Evolutionary conservation across 2,329 filamentous ascomycete species (phyloP).

Genomic region (Fusarium subglutinans): DNA sequence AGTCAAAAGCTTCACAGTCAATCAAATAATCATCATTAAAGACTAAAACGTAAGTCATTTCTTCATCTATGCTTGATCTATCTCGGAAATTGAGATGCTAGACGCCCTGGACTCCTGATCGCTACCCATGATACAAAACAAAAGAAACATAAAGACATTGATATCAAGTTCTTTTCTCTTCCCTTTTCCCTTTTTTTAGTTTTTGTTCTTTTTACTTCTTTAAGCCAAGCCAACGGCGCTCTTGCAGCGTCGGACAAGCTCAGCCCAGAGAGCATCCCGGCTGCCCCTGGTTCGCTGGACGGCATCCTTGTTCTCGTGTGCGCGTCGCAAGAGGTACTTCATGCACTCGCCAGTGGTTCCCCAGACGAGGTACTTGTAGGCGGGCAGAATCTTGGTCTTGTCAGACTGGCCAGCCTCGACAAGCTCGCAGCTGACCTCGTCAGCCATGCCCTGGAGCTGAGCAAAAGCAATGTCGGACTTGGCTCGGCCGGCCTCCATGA

Average conservation of each 20-base stretch:
- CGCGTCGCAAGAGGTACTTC: conserved; percentile 74
- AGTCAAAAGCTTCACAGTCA: neutral
- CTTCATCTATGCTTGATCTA: conserved; percentile 42
- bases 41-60: conserved; percentile 42
- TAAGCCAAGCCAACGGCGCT: conserved; percentile 50
- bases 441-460: conserved; percentile 95
- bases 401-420: conserved; percentile 50
- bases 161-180: conserved; percentile 36
- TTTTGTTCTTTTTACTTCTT: conserved; percentile 11
- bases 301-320: conserved; percentile 78
- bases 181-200: neutral
- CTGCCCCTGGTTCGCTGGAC: conserved; percentile 70
- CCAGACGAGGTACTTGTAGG: conserved; percentile 77
- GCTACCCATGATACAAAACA: conserved; percentile 44
- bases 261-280: conserved; percentile 69
- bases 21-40: conserved; percentile 5
- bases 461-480: conserved; percentile 57
- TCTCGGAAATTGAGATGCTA: conserved; percentile 39
- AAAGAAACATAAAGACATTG: conserved; percentile 33
- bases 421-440: conserved; percentile 81
- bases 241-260: conserved; percentile 67
- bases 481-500: conserved; percentile 58
- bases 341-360: conserved; percentile 81
- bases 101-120: conserved; percentile 42
- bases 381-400: conserved; percentile 57